phyloP scores from a whole-genome alignment of 495 filamentous ascomycete species.

The Neurospora tetraspora region DNA sequence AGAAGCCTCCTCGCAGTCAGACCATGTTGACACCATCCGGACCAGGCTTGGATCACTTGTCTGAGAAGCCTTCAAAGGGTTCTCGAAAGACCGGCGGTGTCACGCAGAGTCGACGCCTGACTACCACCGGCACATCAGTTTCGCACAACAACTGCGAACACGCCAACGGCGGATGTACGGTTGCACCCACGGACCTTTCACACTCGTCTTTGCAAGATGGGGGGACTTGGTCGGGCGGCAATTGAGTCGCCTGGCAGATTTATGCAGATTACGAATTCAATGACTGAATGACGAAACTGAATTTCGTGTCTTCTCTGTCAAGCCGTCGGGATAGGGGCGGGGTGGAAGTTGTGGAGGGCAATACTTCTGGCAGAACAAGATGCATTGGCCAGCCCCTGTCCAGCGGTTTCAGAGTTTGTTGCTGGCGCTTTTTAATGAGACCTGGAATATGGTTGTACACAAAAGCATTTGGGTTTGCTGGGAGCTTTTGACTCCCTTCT shows the following conservation, averaged over 20 bases:
- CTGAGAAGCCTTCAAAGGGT: background rate
- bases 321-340: slow-evolving; percentile 2
- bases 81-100: background rate
- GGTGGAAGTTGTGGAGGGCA: slow-evolving; percentile 6
- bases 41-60: slow-evolving; percentile 15
- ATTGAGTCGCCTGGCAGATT: background rate
- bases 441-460: background rate
- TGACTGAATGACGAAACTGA: slow-evolving; percentile 10
- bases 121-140: background rate
- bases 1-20: slow-evolving; percentile 36
- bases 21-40: slow-evolving; percentile 37
- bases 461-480: background rate
- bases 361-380: slow-evolving; percentile 2
- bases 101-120: background rate
- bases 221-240: background rate
- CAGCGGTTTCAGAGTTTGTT: background rate
- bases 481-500: background rate
- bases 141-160: background rate
- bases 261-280: slow-evolving; percentile 15
- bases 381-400: background rate
- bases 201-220: background rate
- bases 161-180: background rate
- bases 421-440: background rate
- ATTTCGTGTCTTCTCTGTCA: slow-evolving; percentile 13
- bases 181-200: background rate